A percentile compares a stretch with the other conserved stretches of the same genome.
Conservation (phyloP, 139 green algal genomes). For the Chlorella ohadii region DNA sequence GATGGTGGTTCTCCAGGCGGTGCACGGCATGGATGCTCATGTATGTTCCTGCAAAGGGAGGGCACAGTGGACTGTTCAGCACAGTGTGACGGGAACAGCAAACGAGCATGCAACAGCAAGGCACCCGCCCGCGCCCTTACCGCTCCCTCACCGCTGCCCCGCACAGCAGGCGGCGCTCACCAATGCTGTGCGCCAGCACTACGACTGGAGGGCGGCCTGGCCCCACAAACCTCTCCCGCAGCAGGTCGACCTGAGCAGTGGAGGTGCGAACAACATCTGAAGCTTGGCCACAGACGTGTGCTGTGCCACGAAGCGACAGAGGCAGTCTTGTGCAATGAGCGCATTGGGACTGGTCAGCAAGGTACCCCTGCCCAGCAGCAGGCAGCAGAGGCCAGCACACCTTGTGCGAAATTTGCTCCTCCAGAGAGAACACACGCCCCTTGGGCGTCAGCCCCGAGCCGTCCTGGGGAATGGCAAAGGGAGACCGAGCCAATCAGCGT, state of each 20-base stretch:
- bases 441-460: constrained; percentile 1
- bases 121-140: too few relatives aligned
- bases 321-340: too few relatives aligned
- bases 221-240: not conserved
- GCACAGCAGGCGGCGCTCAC: too few relatives aligned
- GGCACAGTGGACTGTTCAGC: not conserved
- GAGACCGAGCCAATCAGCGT: too few relatives aligned
- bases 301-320: too few relatives aligned
- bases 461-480: not conserved
- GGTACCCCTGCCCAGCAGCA: too few relatives aligned
- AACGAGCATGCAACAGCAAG: not conserved
- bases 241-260: not conserved
- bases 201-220: constrained; percentile 9
- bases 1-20: not conserved
- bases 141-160: too few relatives aligned
- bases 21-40: constrained; percentile 10
- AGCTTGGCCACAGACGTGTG: too few relatives aligned
- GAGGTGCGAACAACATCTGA: too few relatives aligned
- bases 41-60: not conserved
- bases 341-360: too few relatives aligned
- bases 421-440: not conserved
- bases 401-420: constrained; percentile 19
- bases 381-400: not conserved
- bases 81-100: not conserved
- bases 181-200: constrained; percentile 18